Evolutionary conservation across 2,329 filamentous ascomycete species (phyloP).

Genomic region (Fusarium poae): DNA sequence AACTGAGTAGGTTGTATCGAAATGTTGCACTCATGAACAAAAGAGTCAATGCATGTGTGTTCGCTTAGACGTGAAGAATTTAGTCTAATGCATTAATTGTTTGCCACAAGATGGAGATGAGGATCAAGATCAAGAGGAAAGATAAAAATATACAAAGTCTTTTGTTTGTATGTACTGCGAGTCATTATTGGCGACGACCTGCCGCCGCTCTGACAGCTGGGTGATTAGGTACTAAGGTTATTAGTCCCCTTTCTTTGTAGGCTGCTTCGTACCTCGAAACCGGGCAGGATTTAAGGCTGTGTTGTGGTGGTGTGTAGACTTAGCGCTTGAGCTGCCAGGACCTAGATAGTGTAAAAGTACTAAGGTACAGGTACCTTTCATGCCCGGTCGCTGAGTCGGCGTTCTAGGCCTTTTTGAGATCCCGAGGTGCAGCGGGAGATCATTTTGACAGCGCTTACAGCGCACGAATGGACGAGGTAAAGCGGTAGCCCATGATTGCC

Average conservation of each 20-base stretch:
- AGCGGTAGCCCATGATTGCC: background rate
- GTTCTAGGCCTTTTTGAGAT: constrained; percentile 38
- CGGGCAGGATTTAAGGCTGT: constrained; percentile 14
- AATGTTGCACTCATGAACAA: constrained; percentile 8
- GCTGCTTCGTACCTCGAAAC: background rate
- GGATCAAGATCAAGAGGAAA: background rate
- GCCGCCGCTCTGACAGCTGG: constrained; percentile 15
- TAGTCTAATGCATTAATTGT: background rate
- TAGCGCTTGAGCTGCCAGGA: background rate
- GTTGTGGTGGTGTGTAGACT: background rate
- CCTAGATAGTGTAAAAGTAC: too few species aligned
- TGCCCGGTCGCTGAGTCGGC: background rate
- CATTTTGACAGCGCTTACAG: constrained; percentile 14
- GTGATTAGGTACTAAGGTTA: background rate
- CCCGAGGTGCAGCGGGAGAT: constrained; percentile 26
- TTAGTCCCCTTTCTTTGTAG: background rate
- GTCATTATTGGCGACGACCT: constrained; percentile 23
- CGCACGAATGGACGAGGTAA: background rate
- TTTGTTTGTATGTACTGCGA: constrained; percentile 1
- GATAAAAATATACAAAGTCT: constrained; percentile 7
- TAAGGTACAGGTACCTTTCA: background rate
- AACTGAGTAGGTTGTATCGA: background rate
- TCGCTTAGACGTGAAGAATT: background rate
- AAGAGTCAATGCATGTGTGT: constrained; percentile 1
- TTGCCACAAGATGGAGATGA: background rate